A percentile compares a stretch with the other conserved stretches of the same genome.
These are phyloP conservation scores for Mallotus japonicus DNA, from an alignment of 441 rosid genomes.

Conservation along the genomic window DNA sequence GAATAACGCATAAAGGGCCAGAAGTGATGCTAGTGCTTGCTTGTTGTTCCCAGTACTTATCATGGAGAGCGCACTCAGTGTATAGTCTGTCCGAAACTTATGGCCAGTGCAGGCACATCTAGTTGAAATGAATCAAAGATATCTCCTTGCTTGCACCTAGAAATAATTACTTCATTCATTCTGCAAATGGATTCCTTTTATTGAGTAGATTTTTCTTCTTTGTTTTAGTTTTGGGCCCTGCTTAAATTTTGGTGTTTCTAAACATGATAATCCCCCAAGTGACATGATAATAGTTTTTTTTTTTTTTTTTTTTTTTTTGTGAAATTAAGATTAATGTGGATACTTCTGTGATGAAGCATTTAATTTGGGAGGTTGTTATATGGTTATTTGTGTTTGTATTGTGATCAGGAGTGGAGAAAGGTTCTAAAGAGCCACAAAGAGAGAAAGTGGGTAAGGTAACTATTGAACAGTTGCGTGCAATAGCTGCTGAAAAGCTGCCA, in stretches of 20 bases:
- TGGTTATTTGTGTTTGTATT: not conserved
- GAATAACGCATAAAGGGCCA: not conserved
- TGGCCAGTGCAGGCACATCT: not conserved
- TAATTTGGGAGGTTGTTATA: not conserved
- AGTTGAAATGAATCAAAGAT: not conserved
- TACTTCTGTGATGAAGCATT: constrained; percentile 1
- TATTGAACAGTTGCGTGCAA: constrained; percentile 63
- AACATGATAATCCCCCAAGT: too few species aligned
- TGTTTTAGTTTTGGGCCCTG: not conserved
- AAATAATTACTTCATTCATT: not conserved
- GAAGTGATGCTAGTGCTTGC: not conserved
- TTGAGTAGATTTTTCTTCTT: too few species aligned
- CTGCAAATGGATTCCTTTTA: not conserved
- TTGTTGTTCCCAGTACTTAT: not conserved
- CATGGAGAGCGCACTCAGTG: not conserved
- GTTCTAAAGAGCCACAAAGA: constrained; percentile 70
- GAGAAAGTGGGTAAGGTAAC: constrained; percentile 79
- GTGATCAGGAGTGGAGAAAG: constrained; percentile 74
- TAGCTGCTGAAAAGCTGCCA: constrained; percentile 85
- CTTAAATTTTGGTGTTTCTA: not conserved
- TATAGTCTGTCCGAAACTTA: not conserved
- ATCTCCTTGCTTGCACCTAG: not conserved
- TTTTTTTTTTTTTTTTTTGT: too few species aligned
- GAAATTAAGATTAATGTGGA: not conserved
- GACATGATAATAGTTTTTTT: too few species aligned